Percentiles rank a stretch among this genome's conserved stretches.
These are phyloP conservation scores for Penstemon eatonii DNA, from an alignment of 257 asterid genomes.

Conservation along the genomic window DNA sequence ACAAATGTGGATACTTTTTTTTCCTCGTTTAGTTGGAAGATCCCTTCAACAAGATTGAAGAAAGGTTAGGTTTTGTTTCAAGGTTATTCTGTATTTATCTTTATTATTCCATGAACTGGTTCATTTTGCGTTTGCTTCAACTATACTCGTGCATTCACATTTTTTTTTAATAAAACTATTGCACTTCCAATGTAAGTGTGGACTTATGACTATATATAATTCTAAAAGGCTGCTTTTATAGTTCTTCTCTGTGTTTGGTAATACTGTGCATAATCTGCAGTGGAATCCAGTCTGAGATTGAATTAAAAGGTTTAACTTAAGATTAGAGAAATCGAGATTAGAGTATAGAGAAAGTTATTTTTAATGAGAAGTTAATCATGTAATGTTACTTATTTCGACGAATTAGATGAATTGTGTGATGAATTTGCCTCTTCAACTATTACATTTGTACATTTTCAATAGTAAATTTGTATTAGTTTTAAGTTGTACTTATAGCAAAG, in stretches of 20 bases:
- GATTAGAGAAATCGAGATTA: not conserved
- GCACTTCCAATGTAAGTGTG: not conserved
- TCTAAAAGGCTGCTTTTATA: not conserved
- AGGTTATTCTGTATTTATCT: not conserved
- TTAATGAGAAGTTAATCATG: not conserved
- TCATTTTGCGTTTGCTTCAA: not conserved
- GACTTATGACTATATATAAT: not conserved
- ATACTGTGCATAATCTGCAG: not conserved
- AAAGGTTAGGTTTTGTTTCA: conserved; percentile 43
- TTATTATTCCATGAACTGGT: conserved; percentile 8
- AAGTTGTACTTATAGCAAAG: too few species aligned
- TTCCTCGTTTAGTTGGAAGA: conserved; percentile 84
- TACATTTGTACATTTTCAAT: too few species aligned
- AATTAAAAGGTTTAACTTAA: too few species aligned
- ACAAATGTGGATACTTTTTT: conserved; percentile 56
- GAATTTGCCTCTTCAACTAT: not conserved
- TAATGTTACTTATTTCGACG: not conserved
- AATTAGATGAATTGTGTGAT: not conserved
- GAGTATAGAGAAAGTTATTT: not conserved
- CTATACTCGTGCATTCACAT: not conserved
- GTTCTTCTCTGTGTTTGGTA: not conserved
- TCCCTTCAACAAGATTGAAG: conserved; percentile 47
- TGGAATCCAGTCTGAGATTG: not conserved
- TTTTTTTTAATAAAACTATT: not conserved
- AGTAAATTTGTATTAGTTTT: too few species aligned